Conservation (phyloP, 371 early-diverging fungal species). For the Capniomyces stellatus region DNA sequence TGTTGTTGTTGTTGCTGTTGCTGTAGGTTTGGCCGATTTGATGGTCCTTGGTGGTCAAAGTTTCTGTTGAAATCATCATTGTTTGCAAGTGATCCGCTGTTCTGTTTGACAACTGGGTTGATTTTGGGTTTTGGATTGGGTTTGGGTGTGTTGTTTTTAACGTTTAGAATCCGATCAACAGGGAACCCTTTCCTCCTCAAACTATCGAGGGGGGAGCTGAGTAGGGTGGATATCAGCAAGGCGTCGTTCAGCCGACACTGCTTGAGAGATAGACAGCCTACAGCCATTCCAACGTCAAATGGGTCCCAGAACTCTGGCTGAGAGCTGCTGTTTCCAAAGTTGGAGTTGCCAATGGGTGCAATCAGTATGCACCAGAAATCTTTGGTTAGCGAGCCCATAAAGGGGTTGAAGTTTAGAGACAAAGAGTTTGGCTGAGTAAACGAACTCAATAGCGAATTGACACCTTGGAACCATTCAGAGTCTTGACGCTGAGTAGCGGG, state of each 20-base stretch:
- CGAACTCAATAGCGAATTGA: background rate
- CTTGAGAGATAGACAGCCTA: slow-evolving; percentile 37
- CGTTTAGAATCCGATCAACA: slow-evolving; percentile 59
- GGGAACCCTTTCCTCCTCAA: slow-evolving; percentile 63
- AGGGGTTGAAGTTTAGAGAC: background rate
- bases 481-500: background rate
- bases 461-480: background rate
- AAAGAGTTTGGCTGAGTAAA: background rate
- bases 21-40: no score
- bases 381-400: background rate
- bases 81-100: no score
- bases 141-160: no score
- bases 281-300: slow-evolving; percentile 57
- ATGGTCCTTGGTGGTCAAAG: no score
- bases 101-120: no score
- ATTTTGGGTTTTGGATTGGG: no score
- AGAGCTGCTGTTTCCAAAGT: no score
- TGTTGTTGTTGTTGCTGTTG: no score
- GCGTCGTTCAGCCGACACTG: slow-evolving; percentile 44
- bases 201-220: slow-evolving; percentile 38
- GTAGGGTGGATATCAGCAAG: slow-evolving; percentile 39
- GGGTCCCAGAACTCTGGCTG: slow-evolving; percentile 31
- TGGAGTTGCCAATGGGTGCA: slow-evolving; percentile 10
- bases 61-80: no score
- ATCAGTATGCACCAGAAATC: slow-evolving; percentile 37